Conservation (phyloP, 108 stramenopile species). For the Pseudonitzschia multistriata region DNA sequence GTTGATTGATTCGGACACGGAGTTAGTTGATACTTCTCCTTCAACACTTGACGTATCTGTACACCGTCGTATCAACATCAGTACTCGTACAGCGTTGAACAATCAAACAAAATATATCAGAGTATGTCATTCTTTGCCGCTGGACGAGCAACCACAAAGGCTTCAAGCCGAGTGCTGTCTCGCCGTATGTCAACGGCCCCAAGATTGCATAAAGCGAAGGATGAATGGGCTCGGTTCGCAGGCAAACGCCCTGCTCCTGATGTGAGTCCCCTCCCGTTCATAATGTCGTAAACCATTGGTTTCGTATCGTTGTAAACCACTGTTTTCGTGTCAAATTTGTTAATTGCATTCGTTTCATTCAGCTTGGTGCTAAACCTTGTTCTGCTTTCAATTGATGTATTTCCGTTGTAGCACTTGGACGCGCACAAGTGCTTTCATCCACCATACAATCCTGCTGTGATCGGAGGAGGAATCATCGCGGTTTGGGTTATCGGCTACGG, state of each 20-base stretch:
- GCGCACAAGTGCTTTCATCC: constrained; percentile 47
- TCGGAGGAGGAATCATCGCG: constrained; percentile 23
- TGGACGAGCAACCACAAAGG: constrained; percentile 26
- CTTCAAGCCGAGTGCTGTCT: constrained; percentile 23
- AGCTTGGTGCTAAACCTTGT: background rate
- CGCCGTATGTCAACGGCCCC: constrained; percentile 56
- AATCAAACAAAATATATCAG: background rate
- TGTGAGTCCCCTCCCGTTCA: constrained; percentile 5
- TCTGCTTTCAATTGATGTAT: background rate
- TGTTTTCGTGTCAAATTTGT: background rate
- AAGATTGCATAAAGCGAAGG: constrained; percentile 81
- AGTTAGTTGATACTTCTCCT: background rate
- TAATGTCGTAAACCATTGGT: no score
- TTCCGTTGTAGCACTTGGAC: constrained; percentile 20
- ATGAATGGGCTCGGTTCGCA: constrained; percentile 57
- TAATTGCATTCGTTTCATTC: background rate
- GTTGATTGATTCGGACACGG: background rate
- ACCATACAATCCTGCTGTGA: constrained; percentile 39
- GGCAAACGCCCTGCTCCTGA: constrained; percentile 68
- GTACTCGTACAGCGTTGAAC: no score
- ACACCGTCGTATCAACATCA: background rate
- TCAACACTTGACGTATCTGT: background rate
- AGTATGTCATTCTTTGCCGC: constrained; percentile 29
- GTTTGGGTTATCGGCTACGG: constrained; percentile 54
- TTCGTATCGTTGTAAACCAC: no score